Conservation (phyloP, 768 basidiomycete genomes). For the Punctularia strigosozonata region DNA sequence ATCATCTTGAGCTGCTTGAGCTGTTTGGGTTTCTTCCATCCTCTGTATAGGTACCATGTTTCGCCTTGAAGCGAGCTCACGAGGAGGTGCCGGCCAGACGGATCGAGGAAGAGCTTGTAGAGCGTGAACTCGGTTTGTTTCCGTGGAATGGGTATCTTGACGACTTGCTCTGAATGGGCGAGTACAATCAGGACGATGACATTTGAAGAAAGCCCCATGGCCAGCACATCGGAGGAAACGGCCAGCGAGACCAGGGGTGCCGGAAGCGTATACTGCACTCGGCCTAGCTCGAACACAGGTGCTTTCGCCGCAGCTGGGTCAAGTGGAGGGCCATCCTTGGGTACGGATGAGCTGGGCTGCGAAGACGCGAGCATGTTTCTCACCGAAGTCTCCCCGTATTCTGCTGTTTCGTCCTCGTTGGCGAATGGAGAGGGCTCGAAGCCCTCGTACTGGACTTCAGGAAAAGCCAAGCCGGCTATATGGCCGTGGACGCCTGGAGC, state of each 20-base stretch:
- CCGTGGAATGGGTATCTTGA: conserved; percentile 66
- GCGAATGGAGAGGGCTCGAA: conserved; percentile 69
- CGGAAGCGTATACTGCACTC: conserved; percentile 82
- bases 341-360: background rate
- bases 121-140: conserved; percentile 70
- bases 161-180: conserved; percentile 73
- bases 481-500: conserved; percentile 27
- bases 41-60: conserved; percentile 81
- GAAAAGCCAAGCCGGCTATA: conserved; percentile 28
- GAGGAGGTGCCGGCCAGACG: conserved; percentile 83
- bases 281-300: conserved; percentile 72
- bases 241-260: conserved; percentile 75
- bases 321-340: conserved; percentile 18
- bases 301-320: conserved; percentile 24
- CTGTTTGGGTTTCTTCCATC: conserved; percentile 72
- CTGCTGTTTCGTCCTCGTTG: conserved; percentile 34
- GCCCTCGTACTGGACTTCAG: conserved; percentile 72
- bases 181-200: conserved; percentile 83
- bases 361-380: background rate
- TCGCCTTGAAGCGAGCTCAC: conserved; percentile 83
- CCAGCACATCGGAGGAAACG: conserved; percentile 78
- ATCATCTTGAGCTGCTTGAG: conserved; percentile 76
- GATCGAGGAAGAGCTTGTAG: conserved; percentile 82
- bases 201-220: conserved; percentile 73
- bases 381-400: conserved; percentile 20